These are phyloP conservation scores for Colletotrichum liaoningense DNA, from an alignment of 2,329 filamentous ascomycete genomes.

Conservation along the genomic window DNA sequence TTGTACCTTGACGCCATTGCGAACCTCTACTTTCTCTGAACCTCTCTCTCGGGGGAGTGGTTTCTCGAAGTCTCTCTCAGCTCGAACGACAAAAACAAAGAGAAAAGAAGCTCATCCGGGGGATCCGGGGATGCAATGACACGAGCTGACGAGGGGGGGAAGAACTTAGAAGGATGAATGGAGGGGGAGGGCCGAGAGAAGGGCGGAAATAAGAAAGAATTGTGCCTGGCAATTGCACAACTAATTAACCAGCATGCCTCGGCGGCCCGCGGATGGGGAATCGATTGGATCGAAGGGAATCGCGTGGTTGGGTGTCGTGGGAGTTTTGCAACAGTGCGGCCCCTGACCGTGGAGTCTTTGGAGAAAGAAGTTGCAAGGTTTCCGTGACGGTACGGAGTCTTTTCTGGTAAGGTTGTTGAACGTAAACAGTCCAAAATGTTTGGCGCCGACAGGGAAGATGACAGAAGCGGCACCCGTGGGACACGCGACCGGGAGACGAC, in stretches of 20 bases:
- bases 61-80: background rate
- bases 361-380: background rate
- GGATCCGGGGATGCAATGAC: conserved; percentile 40
- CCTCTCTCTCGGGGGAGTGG: background rate
- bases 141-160: conserved; percentile 12
- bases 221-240: background rate
- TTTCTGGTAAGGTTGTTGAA: too few relatives aligned
- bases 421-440: background rate
- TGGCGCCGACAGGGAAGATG: conserved; percentile 27
- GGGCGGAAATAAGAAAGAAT: conserved; percentile 1
- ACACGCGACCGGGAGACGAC: background rate
- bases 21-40: background rate
- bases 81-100: conserved; percentile 26
- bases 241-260: conserved; percentile 11
- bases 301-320: background rate
- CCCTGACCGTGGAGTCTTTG: background rate
- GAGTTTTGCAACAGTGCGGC: conserved; percentile 3
- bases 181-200: background rate
- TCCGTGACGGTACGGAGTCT: background rate
- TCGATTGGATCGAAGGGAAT: conserved; percentile 8
- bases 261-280: conserved; percentile 11
- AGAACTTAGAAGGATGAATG: background rate
- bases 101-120: conserved; percentile 42
- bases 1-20: conserved; percentile 66
- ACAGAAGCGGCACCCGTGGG: conserved; percentile 10